Evolutionary conservation across 192 early-diverging fungal genomes (phyloP).

Genomic region (Coemansia sp.): DNA sequence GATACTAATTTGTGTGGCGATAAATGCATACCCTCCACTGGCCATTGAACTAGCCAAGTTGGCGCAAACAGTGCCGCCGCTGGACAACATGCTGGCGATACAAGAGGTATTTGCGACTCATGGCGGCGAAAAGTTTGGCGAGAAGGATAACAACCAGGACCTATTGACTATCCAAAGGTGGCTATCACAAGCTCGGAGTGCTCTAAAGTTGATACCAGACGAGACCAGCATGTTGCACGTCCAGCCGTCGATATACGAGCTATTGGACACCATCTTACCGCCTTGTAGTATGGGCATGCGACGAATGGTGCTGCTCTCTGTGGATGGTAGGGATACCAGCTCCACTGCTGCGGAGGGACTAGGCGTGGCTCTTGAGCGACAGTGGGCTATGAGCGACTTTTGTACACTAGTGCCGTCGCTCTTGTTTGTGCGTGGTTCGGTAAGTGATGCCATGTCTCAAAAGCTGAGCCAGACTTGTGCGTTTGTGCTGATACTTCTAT

Average conservation of each 20-base stretch:
- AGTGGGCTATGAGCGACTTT: not conserved
- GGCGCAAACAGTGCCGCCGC: not conserved
- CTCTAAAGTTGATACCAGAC: not conserved
- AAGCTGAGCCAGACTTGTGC: not conserved
- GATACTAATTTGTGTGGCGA: slow-evolving; percentile 27
- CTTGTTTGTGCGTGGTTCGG: not conserved
- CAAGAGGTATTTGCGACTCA: slow-evolving; percentile 21
- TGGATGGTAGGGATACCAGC: too few relatives aligned
- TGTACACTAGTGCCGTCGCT: not conserved
- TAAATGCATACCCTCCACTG: slow-evolving; percentile 41
- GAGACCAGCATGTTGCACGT: not conserved
- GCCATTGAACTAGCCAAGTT: slow-evolving; percentile 2
- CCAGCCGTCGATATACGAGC: not conserved
- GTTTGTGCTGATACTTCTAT: not conserved
- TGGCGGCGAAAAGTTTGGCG: slow-evolving; percentile 50
- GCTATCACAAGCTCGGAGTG: slow-evolving; percentile 1
- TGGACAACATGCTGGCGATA: not conserved
- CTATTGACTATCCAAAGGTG: slow-evolving; percentile 21
- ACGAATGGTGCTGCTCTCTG: not conserved
- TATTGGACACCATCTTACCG: not conserved
- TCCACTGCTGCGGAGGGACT: not conserved
- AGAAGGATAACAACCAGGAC: slow-evolving; percentile 41
- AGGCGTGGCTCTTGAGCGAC: not conserved
- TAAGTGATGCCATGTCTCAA: not conserved
- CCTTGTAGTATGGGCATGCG: not conserved